These are phyloP conservation scores for Decorospora gaudefroyi DNA, from an alignment of 2,329 filamentous ascomycete genomes.

Conservation along the genomic window DNA sequence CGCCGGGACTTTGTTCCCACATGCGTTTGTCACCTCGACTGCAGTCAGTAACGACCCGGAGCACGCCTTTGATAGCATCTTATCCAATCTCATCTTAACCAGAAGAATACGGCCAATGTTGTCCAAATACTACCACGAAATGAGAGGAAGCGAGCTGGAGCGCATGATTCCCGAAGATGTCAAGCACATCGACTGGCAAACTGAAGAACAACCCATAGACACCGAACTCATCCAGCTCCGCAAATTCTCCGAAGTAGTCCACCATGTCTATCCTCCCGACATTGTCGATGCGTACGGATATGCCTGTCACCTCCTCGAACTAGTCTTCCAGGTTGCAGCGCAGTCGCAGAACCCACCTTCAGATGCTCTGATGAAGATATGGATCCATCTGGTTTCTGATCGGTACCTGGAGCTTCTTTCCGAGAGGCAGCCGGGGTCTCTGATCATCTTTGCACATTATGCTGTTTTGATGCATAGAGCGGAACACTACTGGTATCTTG, in stretches of 20 bases:
- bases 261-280: slow-evolving; percentile 35
- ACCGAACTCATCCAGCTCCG: slow-evolving; percentile 32
- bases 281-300: slow-evolving; percentile 35
- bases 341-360: slow-evolving; percentile 25
- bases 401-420: slow-evolving; percentile 37
- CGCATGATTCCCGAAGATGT: slow-evolving; percentile 31
- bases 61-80: slow-evolving; percentile 25
- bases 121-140: slow-evolving; percentile 16
- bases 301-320: slow-evolving; percentile 29
- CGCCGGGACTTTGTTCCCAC: slow-evolving; percentile 27
- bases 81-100: slow-evolving; percentile 32
- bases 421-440: slow-evolving; percentile 37
- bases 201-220: slow-evolving; percentile 18
- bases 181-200: slow-evolving; percentile 22
- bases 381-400: slow-evolving; percentile 31
- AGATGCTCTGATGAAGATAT: slow-evolving; percentile 34
- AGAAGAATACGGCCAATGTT: slow-evolving; percentile 35
- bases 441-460: slow-evolving; percentile 47
- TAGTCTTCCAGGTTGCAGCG: slow-evolving; percentile 25
- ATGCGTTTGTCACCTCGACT: slow-evolving; percentile 27
- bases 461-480: slow-evolving; percentile 38
- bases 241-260: slow-evolving; percentile 31
- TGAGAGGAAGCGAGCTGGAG: slow-evolving; percentile 21
- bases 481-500: slow-evolving; percentile 33
- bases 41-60: slow-evolving; percentile 16